Evolutionary conservation across 2,329 filamentous ascomycete species (phyloP).

Genomic region (Claviceps monticola): DNA sequence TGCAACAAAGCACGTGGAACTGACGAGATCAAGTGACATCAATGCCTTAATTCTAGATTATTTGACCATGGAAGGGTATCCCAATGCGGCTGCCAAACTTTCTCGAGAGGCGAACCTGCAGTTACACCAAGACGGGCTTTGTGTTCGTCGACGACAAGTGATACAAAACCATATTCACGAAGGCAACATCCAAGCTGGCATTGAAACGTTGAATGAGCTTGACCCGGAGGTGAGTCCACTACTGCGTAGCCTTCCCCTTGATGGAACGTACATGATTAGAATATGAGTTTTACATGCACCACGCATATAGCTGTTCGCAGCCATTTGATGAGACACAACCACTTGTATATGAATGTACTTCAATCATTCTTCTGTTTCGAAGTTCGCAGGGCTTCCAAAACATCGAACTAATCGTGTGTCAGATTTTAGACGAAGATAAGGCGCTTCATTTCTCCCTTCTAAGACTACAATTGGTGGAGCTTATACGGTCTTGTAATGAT

Average conservation of each 20-base stretch:
- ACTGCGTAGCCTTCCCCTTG: neutral
- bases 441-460: slow-evolving; percentile 80
- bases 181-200: slow-evolving; percentile 74
- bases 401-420: slow-evolving; percentile 7
- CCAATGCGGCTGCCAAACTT: slow-evolving; percentile 83
- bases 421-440: slow-evolving; percentile 80
- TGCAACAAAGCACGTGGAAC: slow-evolving; percentile 5
- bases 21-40: slow-evolving; percentile 57
- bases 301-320: slow-evolving; percentile 79
- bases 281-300: slow-evolving; percentile 91
- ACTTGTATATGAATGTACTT: slow-evolving; percentile 30
- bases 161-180: slow-evolving; percentile 77
- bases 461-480: slow-evolving; percentile 81
- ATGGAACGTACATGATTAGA: slow-evolving; percentile 64
- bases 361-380: neutral
- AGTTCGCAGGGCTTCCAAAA: neutral
- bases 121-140: slow-evolving; percentile 55
- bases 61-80: slow-evolving; percentile 88
- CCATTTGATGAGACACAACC: slow-evolving; percentile 83
- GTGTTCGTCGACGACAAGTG: slow-evolving; percentile 63
- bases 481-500: slow-evolving; percentile 66
- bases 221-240: slow-evolving; percentile 69
- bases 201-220: slow-evolving; percentile 76
- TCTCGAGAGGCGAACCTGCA: slow-evolving; percentile 83
- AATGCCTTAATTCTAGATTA: slow-evolving; percentile 95